Evolutionary conservation across 257 asterid species (phyloP), one percentile per base, ranked within the genome.

Genomic region (Dorcoceras hygrometricum): DNA sequence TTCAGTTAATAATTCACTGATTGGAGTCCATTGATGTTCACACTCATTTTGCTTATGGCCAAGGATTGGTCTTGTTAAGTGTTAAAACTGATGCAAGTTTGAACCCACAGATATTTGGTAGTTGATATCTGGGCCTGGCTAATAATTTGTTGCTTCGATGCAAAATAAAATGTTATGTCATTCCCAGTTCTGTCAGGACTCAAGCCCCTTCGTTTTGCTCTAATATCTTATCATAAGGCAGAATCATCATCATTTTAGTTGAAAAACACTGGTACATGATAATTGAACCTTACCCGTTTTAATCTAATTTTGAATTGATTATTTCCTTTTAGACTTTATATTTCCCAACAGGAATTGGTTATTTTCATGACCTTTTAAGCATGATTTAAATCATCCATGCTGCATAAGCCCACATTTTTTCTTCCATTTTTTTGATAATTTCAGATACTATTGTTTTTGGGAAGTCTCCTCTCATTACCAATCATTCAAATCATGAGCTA

Each of bases 11-110:
- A 63, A 20, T 59, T 66, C 63, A 6, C 62, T 24, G 14, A 28
- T 66, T 65, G 63, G n/a, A 29, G 62, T 58, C 27, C 53, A 57
- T 59, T 71, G 62, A 63, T 43, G 48, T 60, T 59, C 54, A 60
- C 57, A 4, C 20, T 24, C 59, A 36, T 66, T 55, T 23, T 18
- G 59, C 26, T 39, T 54, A 67, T 23, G 6, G 46, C 31, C 63
- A 63, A 25, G 67, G 59, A 39, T 29, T 50, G 14, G 11, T 43
- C 22, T 26, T 36, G 24, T 62, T 18, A 11, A 12, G 7, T 22
- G 58, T 26, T 46, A 57, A 34, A 66, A 66, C 31, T 4, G 27
- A 62, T 27, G 50, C 23, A 5, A 71, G 59, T 59, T 65, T 28
- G 32, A 24, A 19, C 27, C 62, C 23, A 20, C 23, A 61, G 10